phyloP scores from a whole-genome alignment of 75 land plant species.

The Pinus tabuliformis region DNA sequence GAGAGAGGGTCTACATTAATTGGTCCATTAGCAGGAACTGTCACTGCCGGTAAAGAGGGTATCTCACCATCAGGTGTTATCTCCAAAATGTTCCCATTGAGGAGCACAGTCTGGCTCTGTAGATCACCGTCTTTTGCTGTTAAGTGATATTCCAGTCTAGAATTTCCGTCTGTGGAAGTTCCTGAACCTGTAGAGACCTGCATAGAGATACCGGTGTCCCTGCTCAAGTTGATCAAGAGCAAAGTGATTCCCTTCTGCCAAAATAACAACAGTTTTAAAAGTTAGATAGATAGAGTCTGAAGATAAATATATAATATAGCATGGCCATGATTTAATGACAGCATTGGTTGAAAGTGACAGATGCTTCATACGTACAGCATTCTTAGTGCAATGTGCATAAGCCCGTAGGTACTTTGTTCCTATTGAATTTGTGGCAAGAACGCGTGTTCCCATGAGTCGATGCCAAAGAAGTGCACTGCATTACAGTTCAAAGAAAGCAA shows the following conservation, averaged over 20 bases:
- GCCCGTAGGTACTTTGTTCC: conserved; percentile 56
- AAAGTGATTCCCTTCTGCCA: conserved; percentile 51
- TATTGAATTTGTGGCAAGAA: conserved; percentile 43
- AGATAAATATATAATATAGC: no score
- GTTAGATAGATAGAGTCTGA: background rate
- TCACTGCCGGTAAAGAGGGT: conserved; percentile 32
- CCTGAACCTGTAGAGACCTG: conserved; percentile 15
- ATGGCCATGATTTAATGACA: no score
- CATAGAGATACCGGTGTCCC: conserved; percentile 31
- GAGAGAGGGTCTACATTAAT: conserved; percentile 48
- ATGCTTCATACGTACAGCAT: conserved; percentile 38
- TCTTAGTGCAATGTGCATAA: conserved; percentile 84
- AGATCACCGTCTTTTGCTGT: conserved; percentile 47
- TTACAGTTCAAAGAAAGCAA: no score
- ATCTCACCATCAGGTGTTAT: conserved; percentile 28
- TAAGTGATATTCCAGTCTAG: conserved; percentile 36
- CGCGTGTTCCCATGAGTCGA: conserved; percentile 74
- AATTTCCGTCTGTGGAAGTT: background rate
- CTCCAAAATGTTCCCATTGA: conserved; percentile 47
- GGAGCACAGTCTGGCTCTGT: conserved; percentile 44
- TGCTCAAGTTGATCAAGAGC: conserved; percentile 21
- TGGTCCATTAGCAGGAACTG: conserved; percentile 16
- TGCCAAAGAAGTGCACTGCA: conserved; percentile 93
- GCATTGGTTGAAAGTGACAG: no score
- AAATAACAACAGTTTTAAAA: background rate